Percentiles rank a stretch among this genome's conserved stretches.
Evolutionary conservation across 2,329 filamentous ascomycete species (phyloP).

Genomic region (Diaporthe sp.): DNA sequence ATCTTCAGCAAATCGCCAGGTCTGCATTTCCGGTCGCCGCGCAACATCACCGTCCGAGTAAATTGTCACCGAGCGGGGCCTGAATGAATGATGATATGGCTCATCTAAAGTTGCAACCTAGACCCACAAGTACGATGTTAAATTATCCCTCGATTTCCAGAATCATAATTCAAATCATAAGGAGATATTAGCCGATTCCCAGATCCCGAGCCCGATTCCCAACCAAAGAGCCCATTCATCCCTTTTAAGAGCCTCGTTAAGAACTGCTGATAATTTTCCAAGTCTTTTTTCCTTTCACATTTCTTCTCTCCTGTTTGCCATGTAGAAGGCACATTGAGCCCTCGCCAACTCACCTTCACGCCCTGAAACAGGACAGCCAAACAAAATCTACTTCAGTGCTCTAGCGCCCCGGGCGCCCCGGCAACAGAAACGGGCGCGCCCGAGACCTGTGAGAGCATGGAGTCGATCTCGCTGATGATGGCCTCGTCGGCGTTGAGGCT

Average conservation of each 20-base stretch:
- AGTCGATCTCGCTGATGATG: constrained; percentile 71
- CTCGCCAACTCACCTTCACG: not conserved
- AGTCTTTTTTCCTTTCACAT: not conserved
- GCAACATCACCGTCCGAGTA: not conserved
- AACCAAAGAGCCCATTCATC: not conserved
- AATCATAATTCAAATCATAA: not conserved
- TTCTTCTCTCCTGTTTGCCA: not conserved
- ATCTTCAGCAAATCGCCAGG: constrained; percentile 22
- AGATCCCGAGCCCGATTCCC: not conserved
- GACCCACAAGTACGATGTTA: not conserved
- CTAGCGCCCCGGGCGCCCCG: constrained; percentile 17
- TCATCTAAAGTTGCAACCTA: not conserved
- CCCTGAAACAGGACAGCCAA: not conserved
- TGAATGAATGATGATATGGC: not conserved
- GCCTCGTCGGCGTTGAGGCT: constrained; percentile 70
- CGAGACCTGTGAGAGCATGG: constrained; percentile 50
- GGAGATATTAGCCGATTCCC: not conserved
- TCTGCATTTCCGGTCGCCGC: not conserved
- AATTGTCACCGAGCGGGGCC: constrained; percentile 4
- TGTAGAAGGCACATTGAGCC: not conserved
- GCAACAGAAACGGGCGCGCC: constrained; percentile 37
- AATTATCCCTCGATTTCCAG: not conserved
- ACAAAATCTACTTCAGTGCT: not conserved
- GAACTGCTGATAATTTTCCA: not conserved
- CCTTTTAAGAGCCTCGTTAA: not conserved